These are phyloP conservation scores for Apiosordaria backusii DNA, from an alignment of 495 filamentous ascomycete species.

Conservation along the genomic window DNA sequence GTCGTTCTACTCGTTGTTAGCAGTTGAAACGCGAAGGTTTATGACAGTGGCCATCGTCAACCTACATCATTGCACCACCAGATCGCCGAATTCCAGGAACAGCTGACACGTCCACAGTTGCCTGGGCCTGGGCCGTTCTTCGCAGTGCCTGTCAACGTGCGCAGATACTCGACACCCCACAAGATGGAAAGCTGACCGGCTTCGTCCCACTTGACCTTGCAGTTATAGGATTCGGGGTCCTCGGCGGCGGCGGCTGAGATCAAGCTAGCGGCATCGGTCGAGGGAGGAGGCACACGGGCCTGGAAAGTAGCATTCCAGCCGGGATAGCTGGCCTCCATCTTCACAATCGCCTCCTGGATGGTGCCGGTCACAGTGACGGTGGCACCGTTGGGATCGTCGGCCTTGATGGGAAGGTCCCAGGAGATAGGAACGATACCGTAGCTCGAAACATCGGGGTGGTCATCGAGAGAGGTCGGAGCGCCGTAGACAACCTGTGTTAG, in stretches of 20 bases:
- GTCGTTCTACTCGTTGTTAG: not conserved
- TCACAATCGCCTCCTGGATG: not conserved
- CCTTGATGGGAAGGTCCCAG: not conserved
- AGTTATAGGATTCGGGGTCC: not conserved
- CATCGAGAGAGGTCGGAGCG: too few species aligned
- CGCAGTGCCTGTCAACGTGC: conserved; percentile 6
- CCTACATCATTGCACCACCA: conserved; percentile 33
- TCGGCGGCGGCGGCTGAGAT: not conserved
- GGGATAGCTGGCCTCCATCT: conserved; percentile 2
- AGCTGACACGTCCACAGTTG: conserved; percentile 27
- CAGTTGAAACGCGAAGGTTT: not conserved
- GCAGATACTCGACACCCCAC: conserved; percentile 27
- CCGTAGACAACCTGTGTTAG: too few species aligned
- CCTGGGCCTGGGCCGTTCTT: conserved; percentile 22
- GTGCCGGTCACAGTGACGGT: conserved; percentile 7
- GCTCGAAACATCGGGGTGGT: not conserved
- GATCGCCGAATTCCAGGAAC: conserved; percentile 26
- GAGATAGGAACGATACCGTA: not conserved
- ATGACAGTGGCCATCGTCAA: conserved; percentile 1
- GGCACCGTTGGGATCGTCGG: not conserved
- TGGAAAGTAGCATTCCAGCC: not conserved
- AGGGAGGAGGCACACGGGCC: too few species aligned
- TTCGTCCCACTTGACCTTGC: not conserved
- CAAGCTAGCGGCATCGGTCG: not conserved
- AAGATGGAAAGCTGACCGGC: conserved; percentile 8